Percentiles rank a stretch among this genome's conserved stretches.
These are phyloP conservation scores for Phialocephala sp. DNA, from an alignment of 2,329 filamentous ascomycete genomes.

Conservation along the genomic window DNA sequence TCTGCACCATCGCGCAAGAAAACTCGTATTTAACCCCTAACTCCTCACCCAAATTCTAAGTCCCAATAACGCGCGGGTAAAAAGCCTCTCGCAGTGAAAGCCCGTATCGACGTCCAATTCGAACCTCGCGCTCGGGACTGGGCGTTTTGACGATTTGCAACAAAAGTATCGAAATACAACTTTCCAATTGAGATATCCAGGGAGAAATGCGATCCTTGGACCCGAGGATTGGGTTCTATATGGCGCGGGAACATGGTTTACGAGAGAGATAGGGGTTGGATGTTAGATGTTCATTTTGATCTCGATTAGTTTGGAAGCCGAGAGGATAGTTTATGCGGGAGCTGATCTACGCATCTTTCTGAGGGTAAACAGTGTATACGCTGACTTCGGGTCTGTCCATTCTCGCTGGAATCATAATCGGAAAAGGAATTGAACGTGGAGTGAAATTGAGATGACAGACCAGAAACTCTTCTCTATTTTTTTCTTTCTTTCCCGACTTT, in stretches of 20 bases:
- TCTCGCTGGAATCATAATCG: not conserved
- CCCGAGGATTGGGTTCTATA: not conserved
- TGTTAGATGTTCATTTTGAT: not conserved
- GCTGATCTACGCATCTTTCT: not conserved
- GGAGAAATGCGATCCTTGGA: not conserved
- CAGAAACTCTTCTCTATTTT: not conserved
- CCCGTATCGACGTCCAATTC: not conserved
- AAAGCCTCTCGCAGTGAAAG: not conserved
- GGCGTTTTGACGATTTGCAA: slow-evolving; percentile 11
- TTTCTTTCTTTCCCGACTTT: not conserved
- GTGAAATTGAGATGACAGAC: not conserved
- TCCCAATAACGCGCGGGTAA: not conserved
- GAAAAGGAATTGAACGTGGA: not conserved
- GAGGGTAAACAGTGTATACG: not conserved
- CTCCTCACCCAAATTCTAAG: too few species aligned
- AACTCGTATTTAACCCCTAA: too few species aligned
- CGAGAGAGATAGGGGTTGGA: not conserved
- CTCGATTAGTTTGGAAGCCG: not conserved
- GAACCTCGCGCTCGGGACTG: not conserved
- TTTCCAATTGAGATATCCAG: not conserved
- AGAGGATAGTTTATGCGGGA: not conserved
- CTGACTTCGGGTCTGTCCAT: not conserved
- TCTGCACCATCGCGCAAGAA: too few species aligned
- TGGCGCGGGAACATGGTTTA: not conserved
- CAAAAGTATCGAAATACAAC: not conserved